These are phyloP conservation scores for Cladosporium oxysporum DNA, from an alignment of 2,329 filamentous ascomycete species.

Conservation along the genomic window DNA sequence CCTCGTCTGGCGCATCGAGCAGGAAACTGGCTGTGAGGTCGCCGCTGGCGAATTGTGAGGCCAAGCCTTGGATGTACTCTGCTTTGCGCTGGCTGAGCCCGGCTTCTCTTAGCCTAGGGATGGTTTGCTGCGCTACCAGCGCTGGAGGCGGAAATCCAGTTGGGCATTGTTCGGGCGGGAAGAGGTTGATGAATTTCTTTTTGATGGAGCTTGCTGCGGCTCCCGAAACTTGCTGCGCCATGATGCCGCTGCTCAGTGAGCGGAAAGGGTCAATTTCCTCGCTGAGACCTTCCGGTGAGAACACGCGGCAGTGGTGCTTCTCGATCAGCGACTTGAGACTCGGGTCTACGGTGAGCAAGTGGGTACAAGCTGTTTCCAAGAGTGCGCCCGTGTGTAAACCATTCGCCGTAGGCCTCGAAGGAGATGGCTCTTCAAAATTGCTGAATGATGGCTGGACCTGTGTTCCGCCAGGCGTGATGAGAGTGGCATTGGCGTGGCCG, in stretches of 20 bases:
- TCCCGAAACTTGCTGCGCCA: constrained; percentile 93
- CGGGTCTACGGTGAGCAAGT: constrained; percentile 72
- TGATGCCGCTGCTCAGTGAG: constrained; percentile 80
- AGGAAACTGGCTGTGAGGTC: constrained; percentile 77
- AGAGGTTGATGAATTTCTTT: constrained; percentile 76
- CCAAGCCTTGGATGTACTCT: constrained; percentile 87
- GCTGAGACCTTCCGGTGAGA: constrained; percentile 77
- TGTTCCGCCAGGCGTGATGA: constrained; percentile 71
- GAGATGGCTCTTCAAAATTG: constrained; percentile 41
- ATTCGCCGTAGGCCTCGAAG: constrained; percentile 38
- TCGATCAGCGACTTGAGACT: constrained; percentile 72
- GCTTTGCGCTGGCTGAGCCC: constrained; percentile 93
- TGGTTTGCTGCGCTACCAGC: constrained; percentile 64
- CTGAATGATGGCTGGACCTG: constrained; percentile 56
- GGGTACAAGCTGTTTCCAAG: constrained; percentile 71
- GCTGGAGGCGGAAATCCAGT: constrained; percentile 71
- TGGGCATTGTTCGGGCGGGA: constrained; percentile 45
- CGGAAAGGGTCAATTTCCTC: constrained; percentile 89
- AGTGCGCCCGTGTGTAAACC: constrained; percentile 56
- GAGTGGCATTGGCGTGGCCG: constrained; percentile 65
- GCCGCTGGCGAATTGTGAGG: constrained; percentile 74
- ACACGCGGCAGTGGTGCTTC: constrained; percentile 73
- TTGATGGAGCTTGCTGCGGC: constrained; percentile 90
- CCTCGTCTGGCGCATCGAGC: constrained; percentile 77
- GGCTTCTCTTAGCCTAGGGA: constrained; percentile 74